Conservation (phyloP, 1,139 yeast genomes). For the Debaryomyces coudertii region DNA sequence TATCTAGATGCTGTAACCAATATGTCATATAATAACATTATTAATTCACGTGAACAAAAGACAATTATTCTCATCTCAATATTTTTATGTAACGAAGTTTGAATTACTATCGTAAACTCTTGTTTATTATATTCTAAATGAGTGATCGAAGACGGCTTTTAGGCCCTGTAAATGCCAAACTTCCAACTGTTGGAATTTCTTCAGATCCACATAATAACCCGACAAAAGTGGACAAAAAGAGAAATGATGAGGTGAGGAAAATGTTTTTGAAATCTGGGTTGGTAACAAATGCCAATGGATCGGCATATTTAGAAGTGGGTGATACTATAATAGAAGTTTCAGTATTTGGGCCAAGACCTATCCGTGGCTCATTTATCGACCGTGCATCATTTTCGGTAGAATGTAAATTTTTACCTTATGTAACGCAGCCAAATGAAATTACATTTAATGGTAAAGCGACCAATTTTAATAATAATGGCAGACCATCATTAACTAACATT, state of each 20-base stretch:
- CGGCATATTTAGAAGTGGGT: conserved; percentile 74
- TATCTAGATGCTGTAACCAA: not conserved
- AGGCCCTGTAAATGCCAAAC: conserved; percentile 64
- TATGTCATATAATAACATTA: not conserved
- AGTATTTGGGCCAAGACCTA: conserved; percentile 89
- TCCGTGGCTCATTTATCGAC: conserved; percentile 72
- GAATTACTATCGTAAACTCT: not conserved
- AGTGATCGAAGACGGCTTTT: conserved; percentile 70
- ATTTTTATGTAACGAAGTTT: not conserved
- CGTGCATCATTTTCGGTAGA: conserved; percentile 72
- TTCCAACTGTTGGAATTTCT: conserved; percentile 38
- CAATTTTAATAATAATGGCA: conserved; percentile 30
- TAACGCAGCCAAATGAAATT: conserved; percentile 42
- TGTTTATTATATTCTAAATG: not conserved
- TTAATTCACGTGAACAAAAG: not conserved
- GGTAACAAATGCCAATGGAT: conserved; percentile 79
- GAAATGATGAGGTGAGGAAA: conserved; percentile 31
- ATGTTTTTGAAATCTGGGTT: conserved; percentile 61
- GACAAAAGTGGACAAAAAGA: not conserved
- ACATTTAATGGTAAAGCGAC: conserved; percentile 24
- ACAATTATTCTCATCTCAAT: not conserved
- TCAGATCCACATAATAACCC: conserved; percentile 11
- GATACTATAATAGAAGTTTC: conserved; percentile 66
- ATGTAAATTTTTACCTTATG: conserved; percentile 58
- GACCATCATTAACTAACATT: conserved; percentile 43